Evolutionary conservation across 2,329 filamentous ascomycete genomes (phyloP).

Genomic region (Beauveria bassiana): DNA sequence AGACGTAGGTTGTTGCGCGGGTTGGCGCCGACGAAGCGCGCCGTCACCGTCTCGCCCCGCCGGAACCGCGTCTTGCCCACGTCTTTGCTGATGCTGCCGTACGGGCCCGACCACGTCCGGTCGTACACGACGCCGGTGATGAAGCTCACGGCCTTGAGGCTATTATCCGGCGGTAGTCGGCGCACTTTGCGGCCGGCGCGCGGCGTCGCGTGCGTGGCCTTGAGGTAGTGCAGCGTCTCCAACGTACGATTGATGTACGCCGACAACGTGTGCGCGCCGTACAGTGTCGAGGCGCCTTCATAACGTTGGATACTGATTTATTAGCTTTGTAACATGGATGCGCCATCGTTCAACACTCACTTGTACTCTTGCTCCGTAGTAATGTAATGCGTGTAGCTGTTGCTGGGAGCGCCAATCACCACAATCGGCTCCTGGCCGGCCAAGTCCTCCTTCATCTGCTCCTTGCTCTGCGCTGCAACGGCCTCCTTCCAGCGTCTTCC

Average conservation of each 20-base stretch:
- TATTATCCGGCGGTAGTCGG: conserved; percentile 68
- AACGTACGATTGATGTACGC: conserved; percentile 79
- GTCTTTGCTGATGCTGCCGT: conserved; percentile 58
- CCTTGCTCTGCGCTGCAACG: conserved; percentile 43
- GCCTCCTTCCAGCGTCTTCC: conserved; percentile 78
- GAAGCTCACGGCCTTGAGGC: conserved; percentile 65
- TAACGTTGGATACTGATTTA: conserved; percentile 64
- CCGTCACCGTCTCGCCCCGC: conserved; percentile 52
- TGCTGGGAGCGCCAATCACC: conserved; percentile 78
- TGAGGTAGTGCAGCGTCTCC: conserved; percentile 59
- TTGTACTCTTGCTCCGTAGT: conserved; percentile 58
- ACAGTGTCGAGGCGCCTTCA: conserved; percentile 83
- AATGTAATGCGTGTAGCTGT: conserved; percentile 79
- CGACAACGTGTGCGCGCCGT: conserved; percentile 75
- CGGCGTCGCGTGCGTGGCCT: conserved; percentile 31
- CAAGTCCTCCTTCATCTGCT: conserved; percentile 33
- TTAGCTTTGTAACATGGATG: conserved; percentile 8
- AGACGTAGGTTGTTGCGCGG: conserved; percentile 78
- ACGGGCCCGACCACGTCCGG: conserved; percentile 52
- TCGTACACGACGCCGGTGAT: conserved; percentile 74
- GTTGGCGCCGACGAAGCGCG: conserved; percentile 75
- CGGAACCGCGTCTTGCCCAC: conserved; percentile 39
- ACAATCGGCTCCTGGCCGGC: conserved; percentile 51
- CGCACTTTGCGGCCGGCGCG: conserved; percentile 30
- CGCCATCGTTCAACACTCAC: conserved; percentile 18